Percentiles rank a stretch among this genome's conserved stretches.
Evolutionary conservation across 345 rosid species (phyloP).

Genomic region (Hibiscus trionum): DNA sequence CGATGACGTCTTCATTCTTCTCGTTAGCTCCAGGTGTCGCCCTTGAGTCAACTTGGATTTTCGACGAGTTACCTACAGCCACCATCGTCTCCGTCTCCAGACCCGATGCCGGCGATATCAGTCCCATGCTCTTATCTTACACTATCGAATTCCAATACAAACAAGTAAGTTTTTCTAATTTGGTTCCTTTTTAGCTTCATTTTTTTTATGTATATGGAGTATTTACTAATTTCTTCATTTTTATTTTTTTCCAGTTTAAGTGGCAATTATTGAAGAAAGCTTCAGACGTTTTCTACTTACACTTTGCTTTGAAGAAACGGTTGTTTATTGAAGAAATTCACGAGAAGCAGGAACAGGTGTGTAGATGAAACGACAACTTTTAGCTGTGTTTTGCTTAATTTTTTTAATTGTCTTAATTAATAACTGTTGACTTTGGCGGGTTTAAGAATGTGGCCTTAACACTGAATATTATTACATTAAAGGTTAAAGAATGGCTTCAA

Average conservation of each 20-base stretch:
- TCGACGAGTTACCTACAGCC: slow-evolving; percentile 81
- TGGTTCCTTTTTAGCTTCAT: neutral
- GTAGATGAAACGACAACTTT: slow-evolving; percentile 10
- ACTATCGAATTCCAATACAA: slow-evolving; percentile 79
- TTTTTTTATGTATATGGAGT: neutral
- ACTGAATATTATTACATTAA: slow-evolving; percentile 43
- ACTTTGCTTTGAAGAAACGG: slow-evolving; percentile 88
- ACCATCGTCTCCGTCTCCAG: slow-evolving; percentile 68
- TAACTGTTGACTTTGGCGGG: slow-evolving; percentile 15
- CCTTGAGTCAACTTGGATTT: slow-evolving; percentile 56
- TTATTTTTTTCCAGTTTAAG: slow-evolving; percentile 50
- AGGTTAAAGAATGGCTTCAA: slow-evolving; percentile 99
- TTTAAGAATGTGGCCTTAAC: slow-evolving; percentile 34
- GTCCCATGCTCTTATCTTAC: slow-evolving; percentile 74
- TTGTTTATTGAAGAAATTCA: slow-evolving; percentile 89
- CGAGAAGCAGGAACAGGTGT: slow-evolving; percentile 98
- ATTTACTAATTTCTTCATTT: neutral
- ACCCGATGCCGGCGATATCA: slow-evolving; percentile 86
- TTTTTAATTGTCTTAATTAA: neutral
- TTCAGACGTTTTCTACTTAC: slow-evolving; percentile 83
- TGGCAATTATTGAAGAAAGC: slow-evolving; percentile 88
- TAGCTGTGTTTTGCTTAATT: neutral
- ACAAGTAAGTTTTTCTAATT: slow-evolving; percentile 39
- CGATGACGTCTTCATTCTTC: slow-evolving; percentile 45
- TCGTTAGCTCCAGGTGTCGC: slow-evolving; percentile 23